Evolutionary conservation across 805 yeast species (phyloP).

Genomic region (Pichia eremophila): DNA sequence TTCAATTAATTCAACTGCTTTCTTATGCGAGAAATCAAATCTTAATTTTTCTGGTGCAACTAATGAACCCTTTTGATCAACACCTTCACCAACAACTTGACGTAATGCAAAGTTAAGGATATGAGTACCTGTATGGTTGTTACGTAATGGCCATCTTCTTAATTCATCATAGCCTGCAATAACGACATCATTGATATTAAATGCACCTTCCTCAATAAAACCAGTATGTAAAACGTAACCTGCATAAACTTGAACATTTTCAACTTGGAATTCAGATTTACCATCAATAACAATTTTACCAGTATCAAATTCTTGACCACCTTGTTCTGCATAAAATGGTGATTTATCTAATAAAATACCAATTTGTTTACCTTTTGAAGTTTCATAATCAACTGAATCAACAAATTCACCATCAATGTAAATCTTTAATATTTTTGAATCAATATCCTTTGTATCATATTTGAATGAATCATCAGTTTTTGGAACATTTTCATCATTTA

Average conservation of each 20-base stretch:
- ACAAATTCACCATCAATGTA: conserved; percentile 66
- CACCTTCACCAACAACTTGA: conserved; percentile 74
- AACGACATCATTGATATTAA: conserved; percentile 58
- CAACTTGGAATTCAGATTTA: conserved; percentile 75
- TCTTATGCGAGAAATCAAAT: conserved; percentile 93
- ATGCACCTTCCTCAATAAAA: conserved; percentile 61
- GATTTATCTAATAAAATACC: conserved; percentile 86
- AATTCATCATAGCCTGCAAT: conserved; percentile 86
- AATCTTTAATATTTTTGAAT: conserved; percentile 62
- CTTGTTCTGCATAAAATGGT: conserved; percentile 96
- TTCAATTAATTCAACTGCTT: conserved; percentile 66
- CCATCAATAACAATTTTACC: conserved; percentile 91
- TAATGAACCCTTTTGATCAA: conserved; percentile 94
- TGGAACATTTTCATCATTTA: conserved; percentile 54
- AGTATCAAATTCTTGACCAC: conserved; percentile 97
- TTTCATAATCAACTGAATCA: conserved; percentile 28
- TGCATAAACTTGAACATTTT: conserved; percentile 84
- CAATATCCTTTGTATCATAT: conserved; percentile 61
- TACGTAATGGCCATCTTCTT: conserved; percentile 93
- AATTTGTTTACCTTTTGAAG: conserved; percentile 37
- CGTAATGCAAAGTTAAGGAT: conserved; percentile 83
- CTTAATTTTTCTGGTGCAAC: conserved; percentile 93
- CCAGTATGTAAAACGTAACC: conserved; percentile 98
- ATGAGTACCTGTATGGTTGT: conserved; percentile 98
- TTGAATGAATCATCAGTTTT: conserved; percentile 80